These are phyloP conservation scores for Cyclotella cryptica DNA, from an alignment of 108 stramenopile species.

Conservation along the genomic window DNA sequence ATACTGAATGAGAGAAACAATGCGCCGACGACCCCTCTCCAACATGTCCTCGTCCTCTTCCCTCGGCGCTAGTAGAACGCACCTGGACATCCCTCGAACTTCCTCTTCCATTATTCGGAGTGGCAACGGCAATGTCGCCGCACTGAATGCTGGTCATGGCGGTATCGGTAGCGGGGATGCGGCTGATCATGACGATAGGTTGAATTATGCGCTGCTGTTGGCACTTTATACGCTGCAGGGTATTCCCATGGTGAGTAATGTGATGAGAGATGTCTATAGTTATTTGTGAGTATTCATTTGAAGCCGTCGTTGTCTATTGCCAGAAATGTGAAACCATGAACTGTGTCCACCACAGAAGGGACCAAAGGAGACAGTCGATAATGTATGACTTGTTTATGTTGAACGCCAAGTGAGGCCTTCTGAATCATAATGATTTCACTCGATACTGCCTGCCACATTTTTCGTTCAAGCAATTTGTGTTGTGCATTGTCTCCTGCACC, in stretches of 20 bases:
- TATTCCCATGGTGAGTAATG: conserved; percentile 86
- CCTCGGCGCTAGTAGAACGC: conserved; percentile 8
- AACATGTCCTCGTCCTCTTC: conserved; percentile 10
- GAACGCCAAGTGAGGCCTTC: no score
- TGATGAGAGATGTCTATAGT: not conserved
- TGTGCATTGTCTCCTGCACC: no score
- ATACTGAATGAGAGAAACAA: not conserved
- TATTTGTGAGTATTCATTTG: not conserved
- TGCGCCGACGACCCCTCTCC: conserved; percentile 3
- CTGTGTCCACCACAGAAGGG: not conserved
- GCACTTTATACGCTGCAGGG: conserved; percentile 98
- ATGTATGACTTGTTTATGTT: no score
- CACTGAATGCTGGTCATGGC: not conserved
- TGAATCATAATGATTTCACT: no score
- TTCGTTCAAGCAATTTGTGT: no score
- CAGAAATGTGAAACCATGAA: not conserved
- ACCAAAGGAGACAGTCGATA: no score
- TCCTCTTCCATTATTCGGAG: conserved; percentile 20
- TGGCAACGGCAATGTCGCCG: not conserved
- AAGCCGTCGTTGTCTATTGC: not conserved
- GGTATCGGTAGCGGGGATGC: conserved; percentile 8
- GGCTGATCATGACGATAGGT: conserved; percentile 69
- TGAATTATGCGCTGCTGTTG: conserved; percentile 91
- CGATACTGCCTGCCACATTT: no score
- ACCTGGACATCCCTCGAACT: conserved; percentile 41